Evolutionary conservation across 257 asterid genomes (phyloP), one percentile per base, ranked within the genome.

Genomic region (Salvia miltiorrhiza): DNA sequence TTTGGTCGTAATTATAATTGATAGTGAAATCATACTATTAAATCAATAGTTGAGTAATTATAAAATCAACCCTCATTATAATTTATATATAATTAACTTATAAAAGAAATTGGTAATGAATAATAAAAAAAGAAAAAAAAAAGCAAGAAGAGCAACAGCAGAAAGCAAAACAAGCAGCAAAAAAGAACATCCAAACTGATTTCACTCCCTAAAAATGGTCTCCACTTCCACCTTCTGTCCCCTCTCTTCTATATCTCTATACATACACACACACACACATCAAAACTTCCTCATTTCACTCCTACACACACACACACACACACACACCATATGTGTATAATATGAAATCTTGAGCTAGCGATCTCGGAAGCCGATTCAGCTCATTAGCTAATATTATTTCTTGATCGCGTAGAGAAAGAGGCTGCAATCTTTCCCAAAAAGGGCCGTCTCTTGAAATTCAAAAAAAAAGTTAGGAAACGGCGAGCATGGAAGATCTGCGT

Each of bases 401-500:
- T n/a, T n/a, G 32, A 20, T 21, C 61, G 47, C 33, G 21, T 49
- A 67, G 11, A 55, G 17, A 60, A 67, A 39, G 32, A 39, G 16
- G 59, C 17, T 17, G 3, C 6, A 20, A 45, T 37, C 58, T 62
- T 58, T 70, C 62, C 62, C 4, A 50, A 59, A 65, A 71, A 45
- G 63, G 73, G 69, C 35, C 30, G 48, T 71, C 50, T 73, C 68
- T 76, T 66, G 74, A 43, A 52, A 35, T 19, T 73, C 61, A 71
- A 43, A 52, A 35, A 26, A 21, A 2, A 23, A 63, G 24, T 59
- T 9, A 20, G 61, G 11, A 21, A 64, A 78, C 72, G 65, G 71
- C 41, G 66, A 61, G 62, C 78, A 82, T 80, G 90, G 87, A 80
- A 82, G 88, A 84, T 85, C 83, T 86, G 83, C 41, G 80, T 79